Evolutionary conservation across 768 basidiomycete species (phyloP), one percentile per base, ranked within the genome.

Genomic region (Tephrocybe sp.): DNA sequence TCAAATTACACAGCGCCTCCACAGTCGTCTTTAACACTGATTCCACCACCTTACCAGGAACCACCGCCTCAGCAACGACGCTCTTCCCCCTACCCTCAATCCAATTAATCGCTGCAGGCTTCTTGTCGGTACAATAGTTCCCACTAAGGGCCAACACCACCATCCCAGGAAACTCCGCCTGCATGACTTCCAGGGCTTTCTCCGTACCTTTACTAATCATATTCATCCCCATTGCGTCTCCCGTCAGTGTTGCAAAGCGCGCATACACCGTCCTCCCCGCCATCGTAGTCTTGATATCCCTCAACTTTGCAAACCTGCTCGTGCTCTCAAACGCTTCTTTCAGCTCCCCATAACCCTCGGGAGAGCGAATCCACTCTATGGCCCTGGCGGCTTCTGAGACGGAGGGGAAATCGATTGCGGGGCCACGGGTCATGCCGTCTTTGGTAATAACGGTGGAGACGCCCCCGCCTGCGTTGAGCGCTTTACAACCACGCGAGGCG

Each of bases 181-280:
- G 76, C 79, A 92, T 77, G 17, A 76, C 80, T 62, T 88, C 92
- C 11, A 99, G 79, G 17, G 94, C 94, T 70, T 89, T 90, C 74
- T 98, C 97, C 9, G 93, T 94, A 2, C 95, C 97, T 72, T 99
- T 99, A 8, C 89, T 91, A 64, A 98, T 97, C 97, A 98, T 99
- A 76, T 99, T 99, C 97, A 99, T 99, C 14, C 97, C 97, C 96
- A 98, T 99, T 35, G 97, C 96, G 62, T 98, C 96, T 26, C 95
- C 97, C 0, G 97, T 98, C 48, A 83, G 85, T 12, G 94, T 97
- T 52, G 89, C 89, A 64, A 99, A 98, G 41, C 97, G 83, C 19
- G 98, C 85, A 65, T 85, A 99, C 34, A 99, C 72, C 34, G 93
- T 96, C 36, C 97, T 82, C 5, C 97, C 97, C 5, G 97, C 97